Base-by-base conservation (phyloP, 305 asterid species). In the Fraxinus baroniana region DNA sequence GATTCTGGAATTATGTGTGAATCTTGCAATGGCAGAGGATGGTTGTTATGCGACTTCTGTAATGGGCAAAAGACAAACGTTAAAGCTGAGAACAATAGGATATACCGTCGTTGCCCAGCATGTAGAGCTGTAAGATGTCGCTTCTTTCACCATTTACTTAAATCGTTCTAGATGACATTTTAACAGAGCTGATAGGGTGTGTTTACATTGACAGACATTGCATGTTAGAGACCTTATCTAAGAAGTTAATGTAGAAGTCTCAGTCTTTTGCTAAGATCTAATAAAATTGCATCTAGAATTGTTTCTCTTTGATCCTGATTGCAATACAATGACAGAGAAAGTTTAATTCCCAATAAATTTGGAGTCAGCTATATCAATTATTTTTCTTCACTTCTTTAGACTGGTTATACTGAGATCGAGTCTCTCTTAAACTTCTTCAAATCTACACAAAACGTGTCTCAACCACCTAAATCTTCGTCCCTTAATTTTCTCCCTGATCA, bases 51-150 rank as follows among this genome's bases (percentile, higher is more conserved):
- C 88, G 97, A 92, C 12, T 91, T 92, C 76, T 92, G 98, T 81
- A 83, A 89, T 87, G 97, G 98, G 82, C 90, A 89, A 82, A 93
- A 92, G 87, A 90, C 89, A 7, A 95, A 93, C 80, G 97, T 93
- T 0, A 91, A 78, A 75, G 82, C 86, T 22, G 93, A 90, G 13
- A 92, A 82, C 75, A 95, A 85, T 57, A 86, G 90, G 83, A 83
- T 90, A 18, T 93, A 87, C 75, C 94, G 98, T 2, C 93, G 97
- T 0, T 93, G 98, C 88, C 97, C 98, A 3, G 79, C 94, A 79
- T 92, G 98, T 70, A 88, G 87, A 90, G 98, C 97, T 32, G 97
- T 92, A 86, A 92, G 97, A 86, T 9, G 52, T 52, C 7, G 78
- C 55, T 77, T 64, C 81, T 18, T 62, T 78, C 55, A 10, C 62